These are phyloP conservation scores for Chytriomyces sp. DNA, from an alignment of 192 early-diverging fungal genomes.

Conservation along the genomic window DNA sequence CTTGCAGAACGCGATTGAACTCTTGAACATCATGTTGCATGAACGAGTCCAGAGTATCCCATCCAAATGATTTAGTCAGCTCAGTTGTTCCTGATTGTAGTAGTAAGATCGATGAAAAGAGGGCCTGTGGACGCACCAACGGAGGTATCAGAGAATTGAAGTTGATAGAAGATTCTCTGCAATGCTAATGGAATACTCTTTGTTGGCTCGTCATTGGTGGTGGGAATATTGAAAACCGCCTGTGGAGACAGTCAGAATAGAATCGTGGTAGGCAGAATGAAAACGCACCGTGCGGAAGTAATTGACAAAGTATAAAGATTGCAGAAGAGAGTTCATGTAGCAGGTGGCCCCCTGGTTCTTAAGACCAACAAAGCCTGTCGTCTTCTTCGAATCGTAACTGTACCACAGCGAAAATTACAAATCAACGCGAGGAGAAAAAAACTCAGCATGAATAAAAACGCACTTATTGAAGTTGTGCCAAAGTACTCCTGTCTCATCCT, in stretches of 20 bases:
- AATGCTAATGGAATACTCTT: constrained; percentile 88
- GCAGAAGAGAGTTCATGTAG: constrained; percentile 98
- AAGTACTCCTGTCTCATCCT: constrained; percentile 87
- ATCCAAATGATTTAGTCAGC: constrained; percentile 97
- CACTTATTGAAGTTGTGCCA: constrained; percentile 95
- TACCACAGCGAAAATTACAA: not conserved
- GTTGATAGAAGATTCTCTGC: constrained; percentile 92
- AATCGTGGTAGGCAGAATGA: not conserved
- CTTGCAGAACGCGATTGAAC: constrained; percentile 94
- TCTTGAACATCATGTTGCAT: constrained; percentile 98
- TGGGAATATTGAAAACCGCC: constrained; percentile 91
- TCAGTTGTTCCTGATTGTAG: constrained; percentile 72
- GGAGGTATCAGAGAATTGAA: constrained; percentile 69
- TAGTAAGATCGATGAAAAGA: constrained; percentile 1
- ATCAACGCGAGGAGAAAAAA: not conserved
- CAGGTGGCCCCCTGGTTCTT: constrained; percentile 98
- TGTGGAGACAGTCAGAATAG: not conserved
- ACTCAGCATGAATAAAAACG: constrained; percentile 5
- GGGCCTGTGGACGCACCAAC: constrained; percentile 56
- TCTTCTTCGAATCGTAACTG: constrained; percentile 86
- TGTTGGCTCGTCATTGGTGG: constrained; percentile 81
- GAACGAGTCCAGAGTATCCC: constrained; percentile 95
- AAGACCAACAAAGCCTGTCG: constrained; percentile 91
- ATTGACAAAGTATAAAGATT: constrained; percentile 92
- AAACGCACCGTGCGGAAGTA: constrained; percentile 75